A percentile compares a stretch with the other conserved stretches of the same genome.
phyloP scores from a whole-genome alignment of 768 basidiomycete genomes.

The Atractiella rhizophila region DNA sequence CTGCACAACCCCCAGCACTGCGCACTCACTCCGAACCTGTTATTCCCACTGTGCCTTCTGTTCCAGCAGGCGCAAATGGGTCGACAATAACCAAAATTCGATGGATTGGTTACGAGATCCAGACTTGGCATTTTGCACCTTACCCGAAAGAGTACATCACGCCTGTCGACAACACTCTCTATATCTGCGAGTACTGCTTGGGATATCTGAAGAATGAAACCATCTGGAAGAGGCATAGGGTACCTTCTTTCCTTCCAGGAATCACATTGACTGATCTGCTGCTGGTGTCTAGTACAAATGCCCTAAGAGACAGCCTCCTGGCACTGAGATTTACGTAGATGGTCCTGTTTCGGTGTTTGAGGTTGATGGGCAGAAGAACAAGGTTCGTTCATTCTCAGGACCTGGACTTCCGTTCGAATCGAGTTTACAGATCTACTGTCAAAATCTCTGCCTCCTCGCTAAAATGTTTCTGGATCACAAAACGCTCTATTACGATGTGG shows the following conservation, averaged over 20 bases:
- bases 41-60: too few species aligned
- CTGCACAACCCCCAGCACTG: too few species aligned
- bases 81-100: slow-evolving; percentile 2
- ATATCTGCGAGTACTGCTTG: slow-evolving; percentile 94
- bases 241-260: slow-evolving; percentile 24
- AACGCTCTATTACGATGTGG: slow-evolving; percentile 95
- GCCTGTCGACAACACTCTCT: slow-evolving; percentile 70
- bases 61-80: too few species aligned
- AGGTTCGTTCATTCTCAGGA: slow-evolving; percentile 27
- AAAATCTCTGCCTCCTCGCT: slow-evolving; percentile 85
- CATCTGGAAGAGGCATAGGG: slow-evolving; percentile 58
- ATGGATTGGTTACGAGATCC: slow-evolving; percentile 60
- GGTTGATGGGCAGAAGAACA: slow-evolving; percentile 93
- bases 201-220: slow-evolving; percentile 94
- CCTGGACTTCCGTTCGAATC: background rate
- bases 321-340: slow-evolving; percentile 93
- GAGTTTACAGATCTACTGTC: slow-evolving; percentile 62
- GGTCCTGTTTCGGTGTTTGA: slow-evolving; percentile 73
- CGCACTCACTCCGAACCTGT: too few species aligned
- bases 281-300: slow-evolving; percentile 49
- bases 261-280: background rate
- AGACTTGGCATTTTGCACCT: slow-evolving; percentile 97
- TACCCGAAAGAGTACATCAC: slow-evolving; percentile 92
- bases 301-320: slow-evolving; percentile 79
- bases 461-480: slow-evolving; percentile 99